Conservation (phyloP, 257 asterid species). For the Solanum paucissectum region DNA sequence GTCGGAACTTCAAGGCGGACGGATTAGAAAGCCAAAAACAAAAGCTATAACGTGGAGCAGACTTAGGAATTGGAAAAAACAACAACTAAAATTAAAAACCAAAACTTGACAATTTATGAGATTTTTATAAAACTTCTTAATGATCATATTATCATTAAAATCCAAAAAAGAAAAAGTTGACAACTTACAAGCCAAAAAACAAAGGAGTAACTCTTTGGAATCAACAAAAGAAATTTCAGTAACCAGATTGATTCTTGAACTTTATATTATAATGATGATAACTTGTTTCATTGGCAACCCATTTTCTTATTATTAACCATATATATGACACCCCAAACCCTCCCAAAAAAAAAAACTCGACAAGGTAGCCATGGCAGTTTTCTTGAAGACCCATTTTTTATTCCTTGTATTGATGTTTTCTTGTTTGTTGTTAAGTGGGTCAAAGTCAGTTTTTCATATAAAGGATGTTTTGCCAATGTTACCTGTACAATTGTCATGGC, state of each 20-base stretch:
- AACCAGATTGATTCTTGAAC: not conserved
- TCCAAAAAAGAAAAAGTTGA: not conserved
- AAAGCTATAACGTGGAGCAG: not conserved
- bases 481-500: slow-evolving; percentile 69
- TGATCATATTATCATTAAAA: not conserved
- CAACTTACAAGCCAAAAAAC: not conserved
- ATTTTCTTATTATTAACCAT: not conserved
- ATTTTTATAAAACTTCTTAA: not conserved
- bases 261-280: not conserved
- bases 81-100: not conserved
- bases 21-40: no score
- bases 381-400: slow-evolving; percentile 16
- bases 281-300: not conserved
- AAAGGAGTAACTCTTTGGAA: not conserved
- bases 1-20: fast-evolving
- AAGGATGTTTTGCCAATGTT: slow-evolving; percentile 55
- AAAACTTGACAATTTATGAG: not conserved
- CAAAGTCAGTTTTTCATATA: slow-evolving; percentile 39
- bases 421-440: slow-evolving; percentile 11
- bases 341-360: not conserved
- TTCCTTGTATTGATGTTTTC: slow-evolving; percentile 17
- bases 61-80: not conserved
- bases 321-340: not conserved
- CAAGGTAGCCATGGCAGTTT: slow-evolving; percentile 17
- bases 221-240: not conserved